Percentiles rank a stretch among this genome's conserved stretches.
These are phyloP conservation scores for Penicillium sp. DNA, from an alignment of 2,329 filamentous ascomycete species.

Conservation along the genomic window DNA sequence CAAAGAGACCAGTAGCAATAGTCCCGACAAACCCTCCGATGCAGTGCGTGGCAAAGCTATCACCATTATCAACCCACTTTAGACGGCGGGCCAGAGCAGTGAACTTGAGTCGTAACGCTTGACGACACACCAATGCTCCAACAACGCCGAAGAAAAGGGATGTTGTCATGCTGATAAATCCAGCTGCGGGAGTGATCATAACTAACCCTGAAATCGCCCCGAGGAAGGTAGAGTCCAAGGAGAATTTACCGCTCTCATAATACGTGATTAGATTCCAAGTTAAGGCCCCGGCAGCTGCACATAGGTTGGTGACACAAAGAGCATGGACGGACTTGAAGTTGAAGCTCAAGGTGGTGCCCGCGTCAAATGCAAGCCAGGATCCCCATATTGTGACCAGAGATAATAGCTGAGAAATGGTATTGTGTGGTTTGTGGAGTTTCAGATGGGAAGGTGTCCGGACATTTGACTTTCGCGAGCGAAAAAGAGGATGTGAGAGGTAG, in stretches of 20 bases:
- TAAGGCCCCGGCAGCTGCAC: conserved; percentile 48
- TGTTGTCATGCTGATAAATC: conserved; percentile 52
- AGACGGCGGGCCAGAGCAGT: conserved; percentile 48
- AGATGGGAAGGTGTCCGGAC: conserved; percentile 49
- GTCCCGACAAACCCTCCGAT: conserved; percentile 54
- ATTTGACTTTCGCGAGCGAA: conserved; percentile 47
- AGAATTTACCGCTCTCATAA: conserved; percentile 46
- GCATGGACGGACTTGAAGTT: conserved; percentile 54
- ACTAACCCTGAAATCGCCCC: conserved; percentile 55
- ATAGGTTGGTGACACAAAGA: conserved; percentile 52
- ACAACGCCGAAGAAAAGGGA: conserved; percentile 51
- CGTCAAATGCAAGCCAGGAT: conserved; percentile 54
- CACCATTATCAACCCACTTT: conserved; percentile 57
- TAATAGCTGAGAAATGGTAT: conserved; percentile 50
- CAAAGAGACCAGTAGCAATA: conserved; percentile 53
- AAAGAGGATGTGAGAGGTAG: conserved; percentile 53
- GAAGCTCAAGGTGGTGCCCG: conserved; percentile 49
- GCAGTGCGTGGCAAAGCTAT: conserved; percentile 58
- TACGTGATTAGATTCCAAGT: conserved; percentile 51
- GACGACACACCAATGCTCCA: conserved; percentile 50
- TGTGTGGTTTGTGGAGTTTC: conserved; percentile 49
- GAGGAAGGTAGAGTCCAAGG: conserved; percentile 53
- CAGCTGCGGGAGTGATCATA: conserved; percentile 54
- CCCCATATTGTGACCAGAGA: conserved; percentile 54
- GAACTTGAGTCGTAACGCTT: conserved; percentile 55